phyloP scores from a whole-genome alignment of 2,329 filamentous ascomycete species.

The Trichoderma koningiopsis region DNA sequence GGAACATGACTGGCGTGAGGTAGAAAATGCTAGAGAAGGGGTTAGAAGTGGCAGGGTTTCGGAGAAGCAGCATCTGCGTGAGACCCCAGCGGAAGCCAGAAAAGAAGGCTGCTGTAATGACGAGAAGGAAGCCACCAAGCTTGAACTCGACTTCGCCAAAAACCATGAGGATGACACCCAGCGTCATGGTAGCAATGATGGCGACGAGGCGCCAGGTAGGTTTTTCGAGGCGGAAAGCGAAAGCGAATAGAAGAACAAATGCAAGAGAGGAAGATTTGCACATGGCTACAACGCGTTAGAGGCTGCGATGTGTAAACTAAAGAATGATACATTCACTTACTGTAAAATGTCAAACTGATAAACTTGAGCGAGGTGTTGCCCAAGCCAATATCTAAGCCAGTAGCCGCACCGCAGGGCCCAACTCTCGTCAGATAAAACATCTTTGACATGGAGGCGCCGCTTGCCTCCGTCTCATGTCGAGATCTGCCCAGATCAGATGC shows the following conservation, averaged over 20 bases:
- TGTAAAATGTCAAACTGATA: slow-evolving; percentile 96
- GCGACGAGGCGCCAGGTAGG: slow-evolving; percentile 82
- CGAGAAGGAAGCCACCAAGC: slow-evolving; percentile 81
- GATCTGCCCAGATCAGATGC: slow-evolving; percentile 54
- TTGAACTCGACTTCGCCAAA: slow-evolving; percentile 92
- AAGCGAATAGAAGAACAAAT: slow-evolving; percentile 94
- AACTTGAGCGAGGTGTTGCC: slow-evolving; percentile 96
- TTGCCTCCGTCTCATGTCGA: slow-evolving; percentile 56
- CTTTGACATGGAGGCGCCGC: slow-evolving; percentile 73
- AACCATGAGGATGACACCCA: slow-evolving; percentile 97
- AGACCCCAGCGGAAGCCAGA: slow-evolving; percentile 97
- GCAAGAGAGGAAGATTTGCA: slow-evolving; percentile 96
- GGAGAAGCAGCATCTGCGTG: slow-evolving; percentile 93
- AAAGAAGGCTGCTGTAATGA: slow-evolving; percentile 92
- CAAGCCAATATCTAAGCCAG: slow-evolving; percentile 91
- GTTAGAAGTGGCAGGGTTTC: slow-evolving; percentile 92
- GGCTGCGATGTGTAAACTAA: slow-evolving; percentile 13
- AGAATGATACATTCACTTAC: slow-evolving; percentile 46
- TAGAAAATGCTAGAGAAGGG: slow-evolving; percentile 97
- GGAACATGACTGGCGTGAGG: slow-evolving; percentile 95
- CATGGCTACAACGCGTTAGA: slow-evolving; percentile 65
- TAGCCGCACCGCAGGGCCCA: slow-evolving; percentile 87
- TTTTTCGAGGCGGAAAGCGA: slow-evolving; percentile 86
- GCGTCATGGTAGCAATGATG: slow-evolving; percentile 90
- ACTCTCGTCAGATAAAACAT: slow-evolving; percentile 92